Conservation (phyloP, 2,329 filamentous ascomycete genomes). For the Cladosporium sp. region DNA sequence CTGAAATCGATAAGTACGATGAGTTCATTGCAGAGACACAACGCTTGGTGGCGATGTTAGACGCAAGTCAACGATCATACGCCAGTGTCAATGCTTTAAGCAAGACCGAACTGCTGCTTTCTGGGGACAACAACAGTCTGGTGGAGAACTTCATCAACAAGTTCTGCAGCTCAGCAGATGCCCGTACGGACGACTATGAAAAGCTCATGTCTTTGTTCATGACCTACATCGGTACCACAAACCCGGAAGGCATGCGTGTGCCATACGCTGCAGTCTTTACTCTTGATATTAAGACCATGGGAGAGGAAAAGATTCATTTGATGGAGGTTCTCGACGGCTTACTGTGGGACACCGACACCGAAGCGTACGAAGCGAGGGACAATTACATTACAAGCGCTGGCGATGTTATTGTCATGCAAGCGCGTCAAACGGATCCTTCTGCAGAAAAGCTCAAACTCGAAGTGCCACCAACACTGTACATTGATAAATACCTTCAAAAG, state of each 20-base stretch:
- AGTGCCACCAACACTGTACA: conserved; percentile 52
- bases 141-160: conserved; percentile 7
- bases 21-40: conserved; percentile 55
- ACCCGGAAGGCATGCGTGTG: conserved; percentile 18
- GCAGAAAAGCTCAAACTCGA: conserved; percentile 41
- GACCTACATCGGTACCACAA: conserved; percentile 23
- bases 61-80: conserved; percentile 55
- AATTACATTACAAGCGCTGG: conserved; percentile 43
- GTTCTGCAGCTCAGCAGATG: background rate
- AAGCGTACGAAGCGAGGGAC: conserved; percentile 19
- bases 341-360: conserved; percentile 27
- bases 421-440: conserved; percentile 33
- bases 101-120: conserved; percentile 22
- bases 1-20: conserved; percentile 35
- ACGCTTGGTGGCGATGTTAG: conserved; percentile 59
- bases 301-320: conserved; percentile 6
- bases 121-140: background rate
- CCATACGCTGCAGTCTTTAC: conserved; percentile 19
- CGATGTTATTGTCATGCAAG: conserved; percentile 53
- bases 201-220: conserved; percentile 23
- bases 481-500: conserved; percentile 56
- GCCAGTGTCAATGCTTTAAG: conserved; percentile 51
- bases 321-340: conserved; percentile 24
- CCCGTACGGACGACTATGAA: background rate
- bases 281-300: conserved; percentile 13